Evolutionary conservation across 2,329 filamentous ascomycete species (phyloP).

Genomic region (Curvularia eragrostidis): DNA sequence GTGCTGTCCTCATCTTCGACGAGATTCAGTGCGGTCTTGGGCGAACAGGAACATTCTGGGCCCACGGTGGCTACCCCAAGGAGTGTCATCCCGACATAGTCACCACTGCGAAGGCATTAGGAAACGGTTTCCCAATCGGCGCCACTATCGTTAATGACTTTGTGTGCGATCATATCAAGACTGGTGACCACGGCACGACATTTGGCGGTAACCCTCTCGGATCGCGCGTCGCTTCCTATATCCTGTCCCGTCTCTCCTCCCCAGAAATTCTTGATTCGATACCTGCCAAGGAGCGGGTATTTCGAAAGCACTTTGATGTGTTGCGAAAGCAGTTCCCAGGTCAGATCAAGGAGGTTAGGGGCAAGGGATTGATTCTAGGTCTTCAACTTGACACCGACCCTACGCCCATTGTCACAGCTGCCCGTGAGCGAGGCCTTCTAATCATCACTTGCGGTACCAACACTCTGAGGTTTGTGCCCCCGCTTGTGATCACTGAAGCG

Average conservation of each 20-base stretch:
- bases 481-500: constrained; percentile 77
- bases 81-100: constrained; percentile 92
- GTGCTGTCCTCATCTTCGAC: constrained; percentile 89
- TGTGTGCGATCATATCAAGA: constrained; percentile 72
- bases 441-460: constrained; percentile 94
- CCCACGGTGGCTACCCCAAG: constrained; percentile 74
- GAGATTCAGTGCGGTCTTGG: constrained; percentile 96
- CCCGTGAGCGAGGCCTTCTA: constrained; percentile 83
- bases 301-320: constrained; percentile 64
- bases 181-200: constrained; percentile 90
- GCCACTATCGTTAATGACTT: constrained; percentile 73
- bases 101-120: constrained; percentile 93
- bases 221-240: constrained; percentile 82
- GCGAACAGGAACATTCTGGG: constrained; percentile 89
- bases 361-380: constrained; percentile 84
- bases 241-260: constrained; percentile 78
- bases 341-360: constrained; percentile 78
- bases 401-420: constrained; percentile 78
- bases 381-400: constrained; percentile 80
- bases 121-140: constrained; percentile 95
- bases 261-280: constrained; percentile 74
- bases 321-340: constrained; percentile 70
- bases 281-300: constrained; percentile 67
- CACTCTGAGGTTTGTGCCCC: constrained; percentile 89
- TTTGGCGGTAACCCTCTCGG: constrained; percentile 93